Base-by-base conservation (phyloP, 768 basidiomycete species). In the Multifurca ochricompacta region DNA sequence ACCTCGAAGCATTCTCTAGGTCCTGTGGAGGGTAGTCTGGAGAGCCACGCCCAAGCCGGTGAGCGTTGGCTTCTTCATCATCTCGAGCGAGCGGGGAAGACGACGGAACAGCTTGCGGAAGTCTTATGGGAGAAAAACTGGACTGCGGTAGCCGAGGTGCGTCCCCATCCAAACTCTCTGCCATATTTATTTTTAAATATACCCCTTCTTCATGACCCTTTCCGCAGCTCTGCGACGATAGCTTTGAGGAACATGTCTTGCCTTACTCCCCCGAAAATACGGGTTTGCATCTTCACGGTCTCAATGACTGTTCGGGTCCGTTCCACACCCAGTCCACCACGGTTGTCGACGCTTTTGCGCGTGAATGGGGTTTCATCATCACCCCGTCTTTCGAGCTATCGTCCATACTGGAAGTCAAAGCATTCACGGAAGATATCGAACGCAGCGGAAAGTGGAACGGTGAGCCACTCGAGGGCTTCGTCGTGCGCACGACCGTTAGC, bases 211-310 rank as follows among this genome's bases (percentile, higher is more conserved):
- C 28, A 36, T 30, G 5, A n/a, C 18, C 0, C n/a, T n/a, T n/a
- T n/a, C n/a, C n/a, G 0, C 62, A 97, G 94, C 83, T 99, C 6
- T 99, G 96, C 66, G 96, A 99, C 64, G 96, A 99, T 69, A 79
- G 78, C 0, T 98, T 98, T 67, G 95, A 99, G 63, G 95, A 98
- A 66, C 96, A 99, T 63, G 95, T 98, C 51, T 77, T 99, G 0
- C 73, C 81, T 0, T 95, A 92, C 65, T 72, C 90, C 0, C 75
- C 81, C 3, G 84, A 95, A 18, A 80, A 81, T 54, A 89, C 91
- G 0, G 95, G 94, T 3, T 80, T 97, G 1, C 91, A 97, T 63
- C 77, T 98, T 0, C 96, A 98, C 71, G 95, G 95, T 2, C 72
- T 98, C 45, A 97, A 98, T 64, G 70, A 75, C 48, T 81, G 79